Base-by-base conservation (phyloP, 1,139 yeast genomes). In the Kluyveromyces sp. region DNA sequence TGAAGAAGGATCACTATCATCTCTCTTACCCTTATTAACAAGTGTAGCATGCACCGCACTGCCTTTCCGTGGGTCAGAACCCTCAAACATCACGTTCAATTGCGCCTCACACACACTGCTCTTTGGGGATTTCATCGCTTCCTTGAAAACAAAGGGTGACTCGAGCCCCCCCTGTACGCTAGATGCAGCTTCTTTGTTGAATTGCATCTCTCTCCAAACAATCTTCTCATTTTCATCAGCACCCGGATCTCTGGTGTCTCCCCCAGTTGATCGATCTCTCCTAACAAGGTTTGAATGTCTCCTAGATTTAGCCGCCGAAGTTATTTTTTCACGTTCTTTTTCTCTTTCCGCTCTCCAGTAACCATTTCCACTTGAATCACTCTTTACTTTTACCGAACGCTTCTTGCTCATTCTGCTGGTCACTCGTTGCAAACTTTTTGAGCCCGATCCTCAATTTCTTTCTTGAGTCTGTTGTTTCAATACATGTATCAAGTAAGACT, bases 61-160 rank as follows among this genome's bases (percentile, higher is more conserved):
- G n/a, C 38, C 36, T 15, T 11, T 11, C 8, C 8, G 9, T 13
- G 15, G 11, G 15, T 11, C 16, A 3, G 42, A 20, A 3, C 22
- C 33, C n/a, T 33, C 42, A 18, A 33, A 33, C 38, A 39, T 39
- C 17, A 36, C 16, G 22, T 15, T 34, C 13, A 40, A 15, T 15
- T 33, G 42, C 33, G 16, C 11, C 7, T 40, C 37, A 13, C 38
- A 40, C 2, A 33, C 17, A 20, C 33, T 33, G 37, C 38, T 40
- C 33, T 25, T 33, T 9, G 40, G 40, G 13, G 42, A 40, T 11
- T 29, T 39, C 16, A 19, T 16, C 6, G 45, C 39, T n/a, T 42
- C 45, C 26, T 38, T 42, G 30, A 42, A 42, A 3, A 38, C 42
- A 30, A 38, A 38, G 29, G 41, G 20, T 2, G 41, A 31, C 12